A percentile compares a stretch with the other conserved stretches of the same genome.
Evolutionary conservation across 192 early-diverging fungal genomes (phyloP).

Genomic region (Podila verticillata): DNA sequence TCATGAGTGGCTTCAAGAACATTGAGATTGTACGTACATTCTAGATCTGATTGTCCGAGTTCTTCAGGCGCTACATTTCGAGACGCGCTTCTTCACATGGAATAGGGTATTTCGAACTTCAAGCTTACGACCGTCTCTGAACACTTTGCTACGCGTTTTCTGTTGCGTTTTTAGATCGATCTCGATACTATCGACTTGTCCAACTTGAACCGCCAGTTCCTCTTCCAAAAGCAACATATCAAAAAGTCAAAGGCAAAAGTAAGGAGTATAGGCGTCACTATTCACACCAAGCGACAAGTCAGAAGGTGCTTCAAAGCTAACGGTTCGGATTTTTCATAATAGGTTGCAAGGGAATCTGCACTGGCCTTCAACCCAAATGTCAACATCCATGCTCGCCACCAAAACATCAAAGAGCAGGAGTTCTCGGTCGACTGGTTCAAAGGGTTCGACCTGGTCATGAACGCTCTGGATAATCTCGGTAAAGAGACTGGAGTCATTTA

Average conservation of each 20-base stretch:
- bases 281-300: neutral
- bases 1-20: constrained; percentile 83
- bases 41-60: neutral
- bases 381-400: constrained; percentile 80
- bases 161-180: constrained; percentile 74
- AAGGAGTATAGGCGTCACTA: neutral
- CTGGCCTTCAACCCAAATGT: constrained; percentile 85
- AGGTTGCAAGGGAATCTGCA: constrained; percentile 87
- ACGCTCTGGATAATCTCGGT: constrained; percentile 97
- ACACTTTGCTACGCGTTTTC: neutral
- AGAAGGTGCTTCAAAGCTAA: neutral
- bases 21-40: constrained; percentile 73
- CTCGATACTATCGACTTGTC: constrained; percentile 98
- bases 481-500: constrained; percentile 1
- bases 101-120: no score
- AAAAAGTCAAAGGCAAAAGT: constrained; percentile 91
- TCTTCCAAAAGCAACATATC: constrained; percentile 96
- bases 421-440: constrained; percentile 92
- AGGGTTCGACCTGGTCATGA: constrained; percentile 90
- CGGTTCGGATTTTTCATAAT: neutral
- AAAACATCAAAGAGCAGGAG: constrained; percentile 87
- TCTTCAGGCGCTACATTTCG: no score
- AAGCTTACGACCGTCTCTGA: neutral
- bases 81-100: no score
- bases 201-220: constrained; percentile 99